Conservation (phyloP, 2,329 filamentous ascomycete species). For the Elsinoe arachidis region DNA sequence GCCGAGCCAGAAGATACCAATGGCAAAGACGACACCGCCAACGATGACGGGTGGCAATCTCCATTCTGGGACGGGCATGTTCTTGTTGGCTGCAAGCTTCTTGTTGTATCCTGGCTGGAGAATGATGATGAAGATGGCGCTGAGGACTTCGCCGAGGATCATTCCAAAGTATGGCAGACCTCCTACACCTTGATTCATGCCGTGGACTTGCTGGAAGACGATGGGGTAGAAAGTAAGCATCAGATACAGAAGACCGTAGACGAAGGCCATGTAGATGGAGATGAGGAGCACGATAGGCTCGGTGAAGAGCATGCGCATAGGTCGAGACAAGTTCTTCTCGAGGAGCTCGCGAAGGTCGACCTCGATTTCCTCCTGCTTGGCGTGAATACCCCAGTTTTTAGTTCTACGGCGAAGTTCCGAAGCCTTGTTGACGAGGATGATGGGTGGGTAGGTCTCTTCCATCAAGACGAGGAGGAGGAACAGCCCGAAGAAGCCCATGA, state of each 20-base stretch:
- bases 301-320: conserved; percentile 40
- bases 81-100: conserved; percentile 37
- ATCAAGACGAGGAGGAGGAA: conserved; percentile 44
- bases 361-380: conserved; percentile 36
- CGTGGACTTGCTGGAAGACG: conserved; percentile 65
- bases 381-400: conserved; percentile 54
- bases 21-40: conserved; percentile 34
- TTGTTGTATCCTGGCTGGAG: conserved; percentile 23
- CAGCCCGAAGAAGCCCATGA: conserved; percentile 49
- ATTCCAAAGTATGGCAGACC: conserved; percentile 83
- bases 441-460: conserved; percentile 50
- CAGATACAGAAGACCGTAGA: conserved; percentile 58
- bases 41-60: conserved; percentile 46
- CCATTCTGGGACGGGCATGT: conserved; percentile 50
- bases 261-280: conserved; percentile 38
- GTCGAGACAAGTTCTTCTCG: conserved; percentile 31
- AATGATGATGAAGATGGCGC: conserved; percentile 22
- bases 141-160: conserved; percentile 22
- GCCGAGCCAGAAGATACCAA: conserved; percentile 30
- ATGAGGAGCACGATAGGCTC: conserved; percentile 43
- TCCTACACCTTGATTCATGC: conserved; percentile 58
- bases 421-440: conserved; percentile 50
- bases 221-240: conserved; percentile 80
- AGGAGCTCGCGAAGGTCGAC: conserved; percentile 29
- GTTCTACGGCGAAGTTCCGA: conserved; percentile 46